A percentile compares a stretch with the other conserved stretches of the same genome.
Evolutionary conservation across 1,284 basidiomycete genomes (phyloP).

Genomic region (Cutaneotrichosporon cavernicola): DNA sequence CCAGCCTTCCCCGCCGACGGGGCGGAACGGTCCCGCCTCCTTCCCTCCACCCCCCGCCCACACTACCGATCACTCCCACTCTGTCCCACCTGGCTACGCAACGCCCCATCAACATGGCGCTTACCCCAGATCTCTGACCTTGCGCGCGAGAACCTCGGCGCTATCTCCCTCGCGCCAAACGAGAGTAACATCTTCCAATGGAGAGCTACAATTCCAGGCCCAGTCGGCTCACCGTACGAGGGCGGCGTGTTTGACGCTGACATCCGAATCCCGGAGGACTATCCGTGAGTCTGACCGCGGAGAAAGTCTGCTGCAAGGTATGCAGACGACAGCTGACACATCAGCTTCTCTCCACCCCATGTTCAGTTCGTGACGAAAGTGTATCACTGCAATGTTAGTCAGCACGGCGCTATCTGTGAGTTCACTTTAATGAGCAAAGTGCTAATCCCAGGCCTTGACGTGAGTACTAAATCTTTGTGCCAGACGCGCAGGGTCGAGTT

Average conservation of each 20-base stretch:
- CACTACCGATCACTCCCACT: background rate
- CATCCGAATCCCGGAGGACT: constrained; percentile 69
- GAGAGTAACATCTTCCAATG: constrained; percentile 62
- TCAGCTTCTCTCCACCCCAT: constrained; percentile 78
- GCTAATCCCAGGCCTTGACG: constrained; percentile 46
- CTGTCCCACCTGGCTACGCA: background rate
- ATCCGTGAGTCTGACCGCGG: constrained; percentile 62
- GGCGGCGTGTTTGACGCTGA: constrained; percentile 78
- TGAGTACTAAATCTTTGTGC: constrained; percentile 25
- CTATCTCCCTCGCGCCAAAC: constrained; percentile 67
- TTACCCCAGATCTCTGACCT: constrained; percentile 65
- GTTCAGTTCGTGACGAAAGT: constrained; percentile 79
- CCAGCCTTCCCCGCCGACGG: background rate
- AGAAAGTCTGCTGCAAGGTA: background rate
- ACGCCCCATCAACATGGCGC: constrained; percentile 7
- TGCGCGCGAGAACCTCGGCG: constrained; percentile 76
- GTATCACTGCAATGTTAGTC: constrained; percentile 89
- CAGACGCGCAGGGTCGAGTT: background rate
- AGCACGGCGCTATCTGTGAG: constrained; percentile 56
- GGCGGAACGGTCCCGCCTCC: background rate
- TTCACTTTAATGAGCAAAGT: background rate
- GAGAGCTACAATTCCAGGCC: constrained; percentile 73
- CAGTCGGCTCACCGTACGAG: constrained; percentile 81
- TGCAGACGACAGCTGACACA: background rate
- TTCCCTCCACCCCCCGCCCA: background rate